Conservation (phyloP, 2,329 filamentous ascomycete genomes). For the Penicillium sp. region DNA sequence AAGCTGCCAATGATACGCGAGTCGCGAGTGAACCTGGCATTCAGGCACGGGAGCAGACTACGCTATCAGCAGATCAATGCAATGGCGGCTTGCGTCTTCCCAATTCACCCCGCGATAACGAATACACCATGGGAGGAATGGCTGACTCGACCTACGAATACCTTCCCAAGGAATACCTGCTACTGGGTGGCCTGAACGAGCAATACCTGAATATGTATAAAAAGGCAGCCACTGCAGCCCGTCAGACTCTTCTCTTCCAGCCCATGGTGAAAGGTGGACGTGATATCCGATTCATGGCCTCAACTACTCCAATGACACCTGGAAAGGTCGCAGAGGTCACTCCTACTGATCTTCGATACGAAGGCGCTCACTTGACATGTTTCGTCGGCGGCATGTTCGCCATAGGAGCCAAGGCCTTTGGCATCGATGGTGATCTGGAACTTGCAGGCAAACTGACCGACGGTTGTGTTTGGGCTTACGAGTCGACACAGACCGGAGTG, state of each 20-base stretch:
- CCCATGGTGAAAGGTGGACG: constrained; percentile 44
- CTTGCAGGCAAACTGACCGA: constrained; percentile 58
- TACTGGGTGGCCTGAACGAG: constrained; percentile 42
- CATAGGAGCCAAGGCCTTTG: constrained; percentile 57
- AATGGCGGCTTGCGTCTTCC: constrained; percentile 39
- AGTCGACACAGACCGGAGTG: constrained; percentile 54
- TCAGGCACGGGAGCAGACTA: constrained; percentile 8
- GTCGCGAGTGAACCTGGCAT: background rate
- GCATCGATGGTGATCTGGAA: constrained; percentile 51
- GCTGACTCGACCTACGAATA: constrained; percentile 52
- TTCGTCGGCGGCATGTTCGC: constrained; percentile 63
- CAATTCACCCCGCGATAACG: constrained; percentile 30
- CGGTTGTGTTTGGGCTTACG: constrained; percentile 63
- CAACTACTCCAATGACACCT: constrained; percentile 22
- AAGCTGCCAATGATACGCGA: constrained; percentile 27
- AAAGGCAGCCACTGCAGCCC: constrained; percentile 37
- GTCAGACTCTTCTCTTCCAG: constrained; percentile 43
- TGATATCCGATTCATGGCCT: constrained; percentile 43
- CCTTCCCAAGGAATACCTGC: constrained; percentile 48
- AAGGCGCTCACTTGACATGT: constrained; percentile 58
- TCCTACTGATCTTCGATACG: constrained; percentile 41
- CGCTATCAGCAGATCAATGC: constrained; percentile 29
- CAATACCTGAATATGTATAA: constrained; percentile 46
- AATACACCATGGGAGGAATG: constrained; percentile 43
- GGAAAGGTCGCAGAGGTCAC: constrained; percentile 15